Evolutionary conservation across 2,329 filamentous ascomycete species (phyloP).

Genomic region (Chalaropsis thielavioides): DNA sequence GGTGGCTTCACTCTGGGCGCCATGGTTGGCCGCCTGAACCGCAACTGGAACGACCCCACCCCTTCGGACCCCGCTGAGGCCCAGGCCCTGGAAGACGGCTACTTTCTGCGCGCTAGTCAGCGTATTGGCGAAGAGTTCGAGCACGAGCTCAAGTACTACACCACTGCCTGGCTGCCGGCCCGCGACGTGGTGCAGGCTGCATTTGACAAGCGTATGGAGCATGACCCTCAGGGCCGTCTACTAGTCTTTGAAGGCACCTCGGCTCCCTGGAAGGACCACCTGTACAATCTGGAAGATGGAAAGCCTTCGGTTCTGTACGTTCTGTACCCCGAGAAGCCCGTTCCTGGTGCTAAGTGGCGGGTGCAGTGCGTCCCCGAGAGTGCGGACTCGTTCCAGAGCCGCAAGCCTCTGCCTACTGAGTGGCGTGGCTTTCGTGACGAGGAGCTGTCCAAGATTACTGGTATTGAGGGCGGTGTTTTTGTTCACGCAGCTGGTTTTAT

Average conservation of each 20-base stretch:
- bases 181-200: conserved; percentile 63
- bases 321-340: conserved; percentile 72
- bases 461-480: conserved; percentile 67
- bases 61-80: conserved; percentile 34
- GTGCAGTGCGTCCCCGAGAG: conserved; percentile 80
- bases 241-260: conserved; percentile 64
- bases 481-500: conserved; percentile 94
- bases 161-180: conserved; percentile 71
- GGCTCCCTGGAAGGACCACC: conserved; percentile 91
- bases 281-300: conserved; percentile 68
- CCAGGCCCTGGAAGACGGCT: conserved; percentile 64
- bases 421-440: conserved; percentile 88
- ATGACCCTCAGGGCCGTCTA: conserved; percentile 62
- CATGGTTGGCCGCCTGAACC: conserved; percentile 66
- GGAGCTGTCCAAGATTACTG: conserved; percentile 58
- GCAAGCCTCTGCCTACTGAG: conserved; percentile 75
- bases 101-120: conserved; percentile 60
- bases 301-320: conserved; percentile 60
- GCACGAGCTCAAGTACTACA: conserved; percentile 62
- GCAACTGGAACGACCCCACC: conserved; percentile 57
- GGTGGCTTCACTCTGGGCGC: conserved; percentile 74
- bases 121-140: conserved; percentile 86
- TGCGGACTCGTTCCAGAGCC: conserved; percentile 77
- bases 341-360: conserved; percentile 71
- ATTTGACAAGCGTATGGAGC: conserved; percentile 51